Conservation (phyloP, 2,329 filamentous ascomycete genomes). For the Tolypocladium tundrense region DNA sequence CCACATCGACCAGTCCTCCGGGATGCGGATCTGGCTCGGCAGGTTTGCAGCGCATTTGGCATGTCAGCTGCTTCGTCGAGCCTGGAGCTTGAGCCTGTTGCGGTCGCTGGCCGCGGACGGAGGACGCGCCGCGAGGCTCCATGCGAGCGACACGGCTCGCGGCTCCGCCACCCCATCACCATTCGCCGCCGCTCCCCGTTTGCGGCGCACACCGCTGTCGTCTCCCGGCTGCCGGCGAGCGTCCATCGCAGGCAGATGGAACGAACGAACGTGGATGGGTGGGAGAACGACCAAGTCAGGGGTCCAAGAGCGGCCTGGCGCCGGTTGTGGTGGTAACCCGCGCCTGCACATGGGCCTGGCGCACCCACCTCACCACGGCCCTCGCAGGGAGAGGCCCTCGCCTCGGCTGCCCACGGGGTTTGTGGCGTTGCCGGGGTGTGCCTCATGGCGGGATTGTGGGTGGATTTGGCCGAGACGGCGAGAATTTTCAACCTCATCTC, state of each 20-base stretch:
- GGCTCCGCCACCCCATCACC: neutral
- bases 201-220: neutral
- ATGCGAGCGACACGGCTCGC: neutral
- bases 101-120: too few relatives aligned
- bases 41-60: neutral
- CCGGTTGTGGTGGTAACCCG: neutral
- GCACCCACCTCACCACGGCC: too few relatives aligned
- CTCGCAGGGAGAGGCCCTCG: neutral
- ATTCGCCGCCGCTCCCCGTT: neutral
- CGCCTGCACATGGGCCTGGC: neutral
- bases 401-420: neutral
- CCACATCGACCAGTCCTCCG: conserved; percentile 1
- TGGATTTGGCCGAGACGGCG: neutral
- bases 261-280: neutral
- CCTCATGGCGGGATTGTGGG: neutral
- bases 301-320: neutral
- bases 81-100: neutral
- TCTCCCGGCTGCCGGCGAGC: neutral
- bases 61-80: neutral
- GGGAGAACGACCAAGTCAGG: neutral
- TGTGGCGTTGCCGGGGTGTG: neutral
- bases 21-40: neutral
- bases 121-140: neutral
- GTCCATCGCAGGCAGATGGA: neutral
- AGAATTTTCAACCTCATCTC: neutral